Conservation (phyloP, 1,284 basidiomycete genomes). For the Prillingera fragicola region DNA sequence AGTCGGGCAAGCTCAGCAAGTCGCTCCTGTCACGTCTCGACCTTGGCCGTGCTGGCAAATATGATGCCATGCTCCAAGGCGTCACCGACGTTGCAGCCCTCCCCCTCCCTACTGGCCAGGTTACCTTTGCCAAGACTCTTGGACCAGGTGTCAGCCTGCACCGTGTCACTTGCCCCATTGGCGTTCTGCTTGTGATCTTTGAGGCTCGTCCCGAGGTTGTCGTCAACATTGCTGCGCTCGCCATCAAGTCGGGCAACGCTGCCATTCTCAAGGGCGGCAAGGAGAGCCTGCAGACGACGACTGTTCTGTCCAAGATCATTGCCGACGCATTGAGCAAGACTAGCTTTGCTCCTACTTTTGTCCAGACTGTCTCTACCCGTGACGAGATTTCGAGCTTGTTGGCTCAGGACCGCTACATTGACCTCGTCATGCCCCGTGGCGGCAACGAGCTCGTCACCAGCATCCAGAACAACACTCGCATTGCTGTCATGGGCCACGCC, state of each 20-base stretch:
- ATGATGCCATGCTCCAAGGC: conserved; percentile 88
- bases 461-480: conserved; percentile 85
- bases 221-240: conserved; percentile 91
- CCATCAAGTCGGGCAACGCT: conserved; percentile 96
- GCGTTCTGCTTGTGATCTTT: conserved; percentile 93
- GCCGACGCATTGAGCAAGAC: conserved; percentile 69
- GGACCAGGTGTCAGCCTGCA: conserved; percentile 85
- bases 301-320: conserved; percentile 71
- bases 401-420: conserved; percentile 83
- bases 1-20: conserved; percentile 72
- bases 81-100: conserved; percentile 79
- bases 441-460: conserved; percentile 82
- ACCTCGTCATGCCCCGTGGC: conserved; percentile 93
- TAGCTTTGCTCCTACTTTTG: conserved; percentile 68
- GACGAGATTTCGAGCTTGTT: conserved; percentile 83
- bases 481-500: conserved; percentile 98
- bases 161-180: conserved; percentile 92
- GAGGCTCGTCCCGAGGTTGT: conserved; percentile 97
- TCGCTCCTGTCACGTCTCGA: conserved; percentile 82
- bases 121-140: conserved; percentile 81
- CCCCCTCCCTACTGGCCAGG: conserved; percentile 77
- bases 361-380: conserved; percentile 90
- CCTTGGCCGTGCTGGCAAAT: conserved; percentile 78
- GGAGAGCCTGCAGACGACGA: conserved; percentile 74
- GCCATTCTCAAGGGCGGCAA: conserved; percentile 97